phyloP scores from a whole-genome alignment of 1,139 yeast species.

The Candida glucosophila region DNA sequence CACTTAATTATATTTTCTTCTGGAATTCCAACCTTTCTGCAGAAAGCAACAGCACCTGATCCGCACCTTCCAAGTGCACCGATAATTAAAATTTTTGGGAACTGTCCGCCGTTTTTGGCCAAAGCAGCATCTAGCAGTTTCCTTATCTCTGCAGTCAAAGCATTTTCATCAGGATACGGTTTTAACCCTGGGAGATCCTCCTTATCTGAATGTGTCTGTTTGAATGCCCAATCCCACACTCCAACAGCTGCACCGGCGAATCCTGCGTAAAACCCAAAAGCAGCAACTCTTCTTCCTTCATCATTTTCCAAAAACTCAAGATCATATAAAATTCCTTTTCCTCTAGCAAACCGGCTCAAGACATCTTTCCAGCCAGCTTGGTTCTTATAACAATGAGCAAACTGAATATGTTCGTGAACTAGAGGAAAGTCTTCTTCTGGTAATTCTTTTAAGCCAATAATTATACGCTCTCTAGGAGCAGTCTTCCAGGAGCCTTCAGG shows the following conservation, averaged over 20 bases:
- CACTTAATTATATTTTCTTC: constrained; percentile 77
- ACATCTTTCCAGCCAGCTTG: constrained; percentile 98
- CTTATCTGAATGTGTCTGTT: constrained; percentile 58
- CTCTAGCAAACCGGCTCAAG: constrained; percentile 77
- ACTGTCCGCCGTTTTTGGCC: constrained; percentile 49
- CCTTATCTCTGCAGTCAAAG: constrained; percentile 63
- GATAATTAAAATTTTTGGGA: constrained; percentile 77
- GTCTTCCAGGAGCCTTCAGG: constrained; percentile 88
- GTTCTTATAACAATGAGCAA: constrained; percentile 97
- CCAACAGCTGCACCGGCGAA: constrained; percentile 99
- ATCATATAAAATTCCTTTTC: constrained; percentile 85
- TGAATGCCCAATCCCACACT: constrained; percentile 87
- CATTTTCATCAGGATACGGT: constrained; percentile 77
- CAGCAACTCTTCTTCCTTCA: constrained; percentile 96
- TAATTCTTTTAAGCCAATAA: constrained; percentile 89
- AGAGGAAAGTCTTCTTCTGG: constrained; percentile 94
- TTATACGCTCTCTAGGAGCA: constrained; percentile 86
- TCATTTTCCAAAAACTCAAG: constrained; percentile 91
- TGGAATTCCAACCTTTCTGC: constrained; percentile 80
- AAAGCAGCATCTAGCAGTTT: constrained; percentile 52
- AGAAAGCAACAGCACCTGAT: constrained; percentile 87
- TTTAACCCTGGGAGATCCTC: constrained; percentile 67
- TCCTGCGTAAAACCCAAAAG: constrained; percentile 97
- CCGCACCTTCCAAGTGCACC: constrained; percentile 99
- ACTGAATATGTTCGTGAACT: constrained; percentile 91